phyloP scores from a whole-genome alignment of 129 eudicot species.

The Artemisia argyi region DNA sequence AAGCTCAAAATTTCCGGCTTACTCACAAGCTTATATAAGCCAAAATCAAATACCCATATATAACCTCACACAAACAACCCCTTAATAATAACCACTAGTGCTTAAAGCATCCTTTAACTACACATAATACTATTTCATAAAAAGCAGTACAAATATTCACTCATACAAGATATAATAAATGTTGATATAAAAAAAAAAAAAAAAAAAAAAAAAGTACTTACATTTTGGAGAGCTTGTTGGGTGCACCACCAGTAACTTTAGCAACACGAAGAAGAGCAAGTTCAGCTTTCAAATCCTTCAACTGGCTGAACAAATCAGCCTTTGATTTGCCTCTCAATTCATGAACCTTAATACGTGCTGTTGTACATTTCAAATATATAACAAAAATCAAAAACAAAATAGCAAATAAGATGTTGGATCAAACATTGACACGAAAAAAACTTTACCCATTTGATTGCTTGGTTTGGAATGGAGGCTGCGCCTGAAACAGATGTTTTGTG shows the following conservation, averaged over 20 bases:
- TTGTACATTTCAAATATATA: not conserved
- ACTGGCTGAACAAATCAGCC: conserved; percentile 54
- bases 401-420: no score
- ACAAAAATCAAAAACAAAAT: not conserved
- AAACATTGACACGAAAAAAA: not conserved
- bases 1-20: no score
- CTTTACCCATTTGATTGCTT: conserved; percentile 26
- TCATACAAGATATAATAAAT: no score
- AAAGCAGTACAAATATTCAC: no score
- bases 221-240: conserved; percentile 83
- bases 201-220: not conserved
- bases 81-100: no score
- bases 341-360: conserved; percentile 76
- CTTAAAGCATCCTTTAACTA: no score
- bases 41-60: no score
- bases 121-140: no score
- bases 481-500: not conserved
- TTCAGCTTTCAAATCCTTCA: conserved; percentile 73
- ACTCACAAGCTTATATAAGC: no score
- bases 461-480: conserved; percentile 27
- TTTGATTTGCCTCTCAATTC: conserved; percentile 63
- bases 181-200: no score
- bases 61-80: no score
- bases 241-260: conserved; percentile 76
- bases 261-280: conserved; percentile 26